These are phyloP conservation scores for Calycina herbarum DNA, from an alignment of 2,329 filamentous ascomycete genomes.

Conservation along the genomic window DNA sequence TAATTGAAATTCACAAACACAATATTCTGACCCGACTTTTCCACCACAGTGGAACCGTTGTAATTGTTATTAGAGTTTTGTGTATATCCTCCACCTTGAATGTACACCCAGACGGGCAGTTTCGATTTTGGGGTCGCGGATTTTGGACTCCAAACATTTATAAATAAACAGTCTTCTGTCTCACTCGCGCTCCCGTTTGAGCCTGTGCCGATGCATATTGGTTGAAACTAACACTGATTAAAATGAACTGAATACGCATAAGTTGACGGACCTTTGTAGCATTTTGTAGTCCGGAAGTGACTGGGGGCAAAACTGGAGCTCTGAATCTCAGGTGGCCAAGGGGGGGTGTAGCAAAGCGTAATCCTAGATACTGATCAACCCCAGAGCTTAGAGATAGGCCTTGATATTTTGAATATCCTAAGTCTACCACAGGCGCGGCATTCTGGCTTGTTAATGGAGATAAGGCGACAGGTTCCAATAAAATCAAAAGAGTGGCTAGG, in stretches of 20 bases:
- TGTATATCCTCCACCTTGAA: constrained; percentile 50
- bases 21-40: constrained; percentile 46
- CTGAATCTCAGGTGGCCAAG: constrained; percentile 64
- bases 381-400: constrained; percentile 55
- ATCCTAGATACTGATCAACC: constrained; percentile 69
- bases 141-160: constrained; percentile 47
- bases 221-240: constrained; percentile 41
- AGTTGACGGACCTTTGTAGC: constrained; percentile 20
- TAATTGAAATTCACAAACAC: constrained; percentile 64
- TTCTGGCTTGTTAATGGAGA: not conserved
- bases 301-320: constrained; percentile 49
- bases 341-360: constrained; percentile 71
- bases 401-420: constrained; percentile 67
- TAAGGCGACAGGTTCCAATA: not conserved
- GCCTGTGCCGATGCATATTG: constrained; percentile 46
- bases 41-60: constrained; percentile 50
- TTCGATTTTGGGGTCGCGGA: constrained; percentile 43
- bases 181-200: constrained; percentile 34
- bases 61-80: constrained; percentile 51
- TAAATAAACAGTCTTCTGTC: constrained; percentile 46
- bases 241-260: not conserved
- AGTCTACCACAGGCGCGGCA: constrained; percentile 48
- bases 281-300: constrained; percentile 21
- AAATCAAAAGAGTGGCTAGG: not conserved
- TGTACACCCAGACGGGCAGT: constrained; percentile 55